Evolutionary conservation across 2,329 filamentous ascomycete genomes (phyloP), one percentile per base, ranked within the genome.

Genomic region (Sodiomyces alkalinus): DNA sequence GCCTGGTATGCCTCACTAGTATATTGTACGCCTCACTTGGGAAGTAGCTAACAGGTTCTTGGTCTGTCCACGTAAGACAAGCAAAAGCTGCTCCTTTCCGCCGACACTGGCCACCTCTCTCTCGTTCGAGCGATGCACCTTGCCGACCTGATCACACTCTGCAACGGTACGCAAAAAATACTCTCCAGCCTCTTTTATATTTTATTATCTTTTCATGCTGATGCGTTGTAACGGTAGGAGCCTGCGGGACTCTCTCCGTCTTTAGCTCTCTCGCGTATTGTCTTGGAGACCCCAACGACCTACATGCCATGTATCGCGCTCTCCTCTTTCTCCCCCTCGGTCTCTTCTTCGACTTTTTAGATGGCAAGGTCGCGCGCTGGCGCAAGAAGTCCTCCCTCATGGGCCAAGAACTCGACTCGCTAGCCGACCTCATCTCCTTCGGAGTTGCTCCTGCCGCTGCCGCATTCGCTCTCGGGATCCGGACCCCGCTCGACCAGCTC

Each of bases 321-420:
- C 71, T 98, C 27, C 71, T 62, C 4, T 82, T 94, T 53, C 80
- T 96, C 54, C 87, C 87, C 1, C 81, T 94, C 34, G 86, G 85
- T 5, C 63, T 96, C 9, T 94, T 96, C 62, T 96, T 96, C 53
- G 90, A 98, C 55, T 92, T 93, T 49, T 83, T 96, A 67, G 90
- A 98, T 53, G 90, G 90, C 48, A 90, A 86, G 50, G 86, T 98
- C 31, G 90, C 90, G 38, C 68, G 90, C 39, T 96, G 90, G 90
- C 74, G 90, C 51, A 79, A 83, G 58, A 98, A 94, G 75, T 90
- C 82, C 45, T 92, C 81, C 44, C 64, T 98, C 49, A 96, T 98
- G 87, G 90, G 90, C 9, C 87, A 94, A 55, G 90, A 98, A 56
- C 62, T 98, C 31, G 90, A 98, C 53, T 96, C 87, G 6, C 65